Base-by-base conservation (phyloP, 768 basidiomycete species). In the Terana coerulea region DNA sequence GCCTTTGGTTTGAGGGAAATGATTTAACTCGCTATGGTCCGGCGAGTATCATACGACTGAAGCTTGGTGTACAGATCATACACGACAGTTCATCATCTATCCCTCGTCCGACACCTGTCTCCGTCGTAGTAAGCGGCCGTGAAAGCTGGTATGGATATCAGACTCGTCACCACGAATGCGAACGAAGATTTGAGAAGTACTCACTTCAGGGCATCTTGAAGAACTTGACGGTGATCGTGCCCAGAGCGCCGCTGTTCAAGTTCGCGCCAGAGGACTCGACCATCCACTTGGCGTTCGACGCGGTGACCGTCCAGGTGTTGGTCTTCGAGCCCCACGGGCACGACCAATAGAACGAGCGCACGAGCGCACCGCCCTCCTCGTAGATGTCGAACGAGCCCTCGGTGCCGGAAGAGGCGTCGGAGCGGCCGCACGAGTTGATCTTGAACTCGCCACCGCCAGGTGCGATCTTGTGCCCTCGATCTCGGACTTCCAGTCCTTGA, bases 331-430 rank as follows among this genome's bases (percentile, higher is more conserved):
- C 19, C 49, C 37, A 58, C 3, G 56, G 53, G 36, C 41, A 51
- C 39, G 45, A 36, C 54, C 54, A 58, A 33, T 52, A 49, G 42
- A 58, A 47, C 7, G 12, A 21, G 19, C 57, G 49, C 6, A 55
- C 48, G n/a, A n/a, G n/a, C n/a, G n/a, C n/a, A n/a, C n/a, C n/a
- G n/a, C n/a, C n/a, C n/a, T n/a, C n/a, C n/a, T 55, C 54, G 31
- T 37, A 40, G 39, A 58, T 34, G 33, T 28, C 21, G 24, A 58
- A 48, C 11, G 22, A 19, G 6, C 57, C 57, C 43, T 46, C 46
- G 3, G 57, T 58, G 12, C 57, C 57, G 17, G 31, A 19, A 3
- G 39, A 5, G 11, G 57, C 9, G 26, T 42, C 21, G 15, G 26
- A 14, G 5, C 54, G 33, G 15, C 57, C 54, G 40, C 57, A 55